A percentile compares a stretch with the other conserved stretches of the same genome.
Evolutionary conservation across 1,139 yeast genomes (phyloP).

Genomic region (Candida tetrigidarum): DNA sequence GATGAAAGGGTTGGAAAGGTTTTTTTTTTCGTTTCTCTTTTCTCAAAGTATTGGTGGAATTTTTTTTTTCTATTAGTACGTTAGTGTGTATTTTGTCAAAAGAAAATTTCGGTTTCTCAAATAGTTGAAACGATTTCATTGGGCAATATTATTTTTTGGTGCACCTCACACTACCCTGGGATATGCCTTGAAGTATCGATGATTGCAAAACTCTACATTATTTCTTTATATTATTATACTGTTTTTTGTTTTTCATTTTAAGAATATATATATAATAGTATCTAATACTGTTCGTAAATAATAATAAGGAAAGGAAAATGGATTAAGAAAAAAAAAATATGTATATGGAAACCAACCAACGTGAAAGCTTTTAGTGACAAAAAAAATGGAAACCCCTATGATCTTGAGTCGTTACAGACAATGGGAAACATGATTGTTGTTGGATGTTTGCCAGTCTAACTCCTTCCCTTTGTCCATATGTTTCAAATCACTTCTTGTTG

Average conservation of each 20-base stretch:
- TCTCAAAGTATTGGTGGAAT: too few species aligned
- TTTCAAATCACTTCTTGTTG: neutral
- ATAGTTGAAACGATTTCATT: conserved; percentile 10
- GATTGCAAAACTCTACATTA: conserved; percentile 5
- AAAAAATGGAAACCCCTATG: too few species aligned
- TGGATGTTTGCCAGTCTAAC: too few species aligned
- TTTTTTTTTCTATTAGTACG: neutral
- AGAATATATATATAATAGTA: neutral
- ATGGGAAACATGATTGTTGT: too few species aligned
- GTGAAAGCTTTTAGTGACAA: neutral
- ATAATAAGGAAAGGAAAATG: neutral
- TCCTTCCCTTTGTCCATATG: neutral
- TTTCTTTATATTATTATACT: neutral
- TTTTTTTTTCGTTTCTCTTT: too few species aligned
- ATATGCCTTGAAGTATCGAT: too few species aligned
- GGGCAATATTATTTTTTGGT: conserved; percentile 8
- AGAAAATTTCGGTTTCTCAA: conserved; percentile 1
- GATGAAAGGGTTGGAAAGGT: neutral
- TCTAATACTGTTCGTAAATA: conserved; percentile 1
- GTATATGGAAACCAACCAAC: neutral
- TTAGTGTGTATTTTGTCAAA: neutral
- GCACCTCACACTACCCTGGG: neutral
- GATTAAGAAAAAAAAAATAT: neutral
- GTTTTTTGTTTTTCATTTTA: neutral
- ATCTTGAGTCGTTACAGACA: too few species aligned